A percentile compares a stretch with the other conserved stretches of the same genome.
These are phyloP conservation scores for Micractinium sp. DNA, from an alignment of 139 green algal genomes.

Conservation along the genomic window DNA sequence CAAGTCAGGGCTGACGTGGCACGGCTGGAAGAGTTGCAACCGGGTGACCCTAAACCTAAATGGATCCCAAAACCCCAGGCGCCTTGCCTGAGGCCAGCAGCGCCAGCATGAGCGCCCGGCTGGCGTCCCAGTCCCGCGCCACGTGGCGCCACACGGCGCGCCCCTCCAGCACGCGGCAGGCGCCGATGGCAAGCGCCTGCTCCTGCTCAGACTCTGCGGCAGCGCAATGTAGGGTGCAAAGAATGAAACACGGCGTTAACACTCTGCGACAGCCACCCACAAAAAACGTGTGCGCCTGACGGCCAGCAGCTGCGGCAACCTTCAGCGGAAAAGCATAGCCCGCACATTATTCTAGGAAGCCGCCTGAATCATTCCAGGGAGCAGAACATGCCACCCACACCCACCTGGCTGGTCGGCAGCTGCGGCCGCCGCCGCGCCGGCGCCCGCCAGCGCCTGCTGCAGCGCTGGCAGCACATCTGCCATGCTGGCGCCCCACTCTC, in stretches of 20 bases:
- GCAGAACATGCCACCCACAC: not conserved
- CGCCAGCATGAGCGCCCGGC: constrained; percentile 20
- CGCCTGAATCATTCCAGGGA: too few species aligned
- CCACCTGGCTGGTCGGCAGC: constrained; percentile 2
- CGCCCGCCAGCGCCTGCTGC: constrained; percentile 9
- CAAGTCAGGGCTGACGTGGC: too few species aligned
- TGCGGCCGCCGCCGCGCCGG: constrained; percentile 4
- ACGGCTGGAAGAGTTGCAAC: too few species aligned
- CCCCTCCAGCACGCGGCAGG: constrained; percentile 12
- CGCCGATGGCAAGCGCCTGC: constrained; percentile 26
- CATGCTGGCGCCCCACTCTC: not conserved
- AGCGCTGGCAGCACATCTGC: constrained; percentile 17
- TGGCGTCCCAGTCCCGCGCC: constrained; percentile 22
- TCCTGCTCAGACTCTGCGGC: constrained; percentile 39
- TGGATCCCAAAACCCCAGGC: not conserved
- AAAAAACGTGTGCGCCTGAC: too few species aligned
- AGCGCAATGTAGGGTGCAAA: not conserved
- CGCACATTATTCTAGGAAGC: too few species aligned
- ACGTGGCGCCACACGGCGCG: constrained; percentile 34
- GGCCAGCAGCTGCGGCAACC: too few species aligned
- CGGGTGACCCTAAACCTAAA: too few species aligned
- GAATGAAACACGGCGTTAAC: not conserved
- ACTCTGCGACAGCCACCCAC: too few species aligned
- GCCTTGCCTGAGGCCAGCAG: constrained; percentile 30
- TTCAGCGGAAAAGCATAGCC: too few species aligned